phyloP scores from a whole-genome alignment of 225 moss, liverwort and hornwort genomes.

The Marchantia paleacea region DNA sequence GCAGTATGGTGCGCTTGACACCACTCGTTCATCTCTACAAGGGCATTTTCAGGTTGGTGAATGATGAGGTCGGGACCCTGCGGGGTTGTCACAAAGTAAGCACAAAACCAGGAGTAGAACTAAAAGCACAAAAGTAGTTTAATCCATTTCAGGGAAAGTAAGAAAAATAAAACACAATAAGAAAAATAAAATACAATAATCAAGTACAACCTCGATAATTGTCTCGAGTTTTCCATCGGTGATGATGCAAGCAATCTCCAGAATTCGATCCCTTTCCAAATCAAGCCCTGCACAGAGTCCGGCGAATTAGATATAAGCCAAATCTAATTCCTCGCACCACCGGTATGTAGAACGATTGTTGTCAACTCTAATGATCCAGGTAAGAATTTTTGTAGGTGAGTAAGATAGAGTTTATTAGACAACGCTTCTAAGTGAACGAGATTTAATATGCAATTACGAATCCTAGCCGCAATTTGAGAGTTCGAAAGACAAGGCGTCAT shows the following conservation, averaged over 20 bases:
- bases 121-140: not conserved
- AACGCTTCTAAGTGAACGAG: too few relatives aligned
- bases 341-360: not conserved
- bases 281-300: conserved; percentile 53
- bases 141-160: not conserved
- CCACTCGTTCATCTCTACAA: conserved; percentile 86
- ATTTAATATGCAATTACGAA: not conserved
- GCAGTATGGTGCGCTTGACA: conserved; percentile 79
- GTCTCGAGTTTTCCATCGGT: conserved; percentile 81
- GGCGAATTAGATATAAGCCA: not conserved
- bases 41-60: conserved; percentile 68
- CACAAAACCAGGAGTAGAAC: not conserved
- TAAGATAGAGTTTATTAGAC: not conserved
- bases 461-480: not conserved
- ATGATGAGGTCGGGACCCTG: conserved; percentile 84
- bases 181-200: not conserved
- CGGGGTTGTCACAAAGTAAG: conserved; percentile 13
- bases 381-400: not conserved
- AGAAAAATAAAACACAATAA: not conserved
- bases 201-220: conserved; percentile 48
- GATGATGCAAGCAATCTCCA: conserved; percentile 90
- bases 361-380: not conserved
- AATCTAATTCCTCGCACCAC: not conserved
- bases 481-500: not conserved
- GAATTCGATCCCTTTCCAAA: conserved; percentile 63